Evolutionary conservation across 306 rosid species (phyloP), one percentile per base, ranked within the genome.

Genomic region (Benincasa hispida): DNA sequence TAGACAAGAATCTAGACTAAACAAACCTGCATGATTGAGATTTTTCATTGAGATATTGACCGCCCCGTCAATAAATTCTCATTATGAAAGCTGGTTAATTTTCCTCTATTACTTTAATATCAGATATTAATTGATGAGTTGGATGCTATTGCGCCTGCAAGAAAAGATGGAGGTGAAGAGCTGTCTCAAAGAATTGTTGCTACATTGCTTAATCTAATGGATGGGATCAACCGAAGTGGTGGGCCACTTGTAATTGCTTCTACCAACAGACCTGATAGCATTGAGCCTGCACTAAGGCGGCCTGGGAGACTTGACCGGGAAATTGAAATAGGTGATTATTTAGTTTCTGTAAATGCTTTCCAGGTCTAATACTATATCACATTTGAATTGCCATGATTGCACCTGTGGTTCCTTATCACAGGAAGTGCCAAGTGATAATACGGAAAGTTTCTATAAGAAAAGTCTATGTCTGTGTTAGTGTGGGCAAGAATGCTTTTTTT

Each of bases 281-380:
- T 93, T 84, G 97, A 93, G 54, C 93, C 94, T 72, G 98, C 98
- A 72, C 92, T 91, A 54, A 90, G 97, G 85, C 89, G 96, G 35
- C 94, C 97, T 37, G 97, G 98, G 77, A 91, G 96, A 79, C 89
- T 93, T 81, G 98, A 88, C 87, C 85, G 83, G 83, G 98, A 91
- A 85, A 91, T 93, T 87, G 97, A 93, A 86, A 88, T 93, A 77
- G 93, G 98, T 93, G 81, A 79, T 78, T 11, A 68, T 62, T 35
- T 72, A 28, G 14, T 77, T 79, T 67, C 53, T 28, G 22, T 22
- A 17, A 21, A 30, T 70, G 41, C 39, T 70, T 70, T 70, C 75
- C 19, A 15, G 5, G 47, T 25, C 24, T 47, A 30, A 48, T 47
- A 42, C 3, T 47, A 68, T 41, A 70, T 24, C 24, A 45, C 17